A percentile compares a stretch with the other conserved stretches of the same genome.
phyloP scores from a whole-genome alignment of 2,329 filamentous ascomycete species.

The Nemania serpens region DNA sequence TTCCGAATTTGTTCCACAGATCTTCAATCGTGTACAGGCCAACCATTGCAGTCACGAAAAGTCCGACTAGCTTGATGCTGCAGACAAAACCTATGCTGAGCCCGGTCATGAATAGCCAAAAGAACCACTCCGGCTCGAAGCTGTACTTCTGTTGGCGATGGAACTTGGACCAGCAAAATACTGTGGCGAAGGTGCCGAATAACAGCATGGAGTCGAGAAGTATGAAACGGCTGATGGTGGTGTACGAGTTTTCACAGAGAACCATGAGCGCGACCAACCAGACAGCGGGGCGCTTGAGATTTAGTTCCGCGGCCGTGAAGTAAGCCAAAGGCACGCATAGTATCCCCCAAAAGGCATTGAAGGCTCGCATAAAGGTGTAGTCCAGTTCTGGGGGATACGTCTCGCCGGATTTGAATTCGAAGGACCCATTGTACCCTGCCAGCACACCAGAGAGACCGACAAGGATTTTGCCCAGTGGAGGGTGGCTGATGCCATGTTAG shows the following conservation, averaged over 20 bases:
- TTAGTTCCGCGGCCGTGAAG: constrained; percentile 89
- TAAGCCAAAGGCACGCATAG: constrained; percentile 93
- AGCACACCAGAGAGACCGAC: constrained; percentile 95
- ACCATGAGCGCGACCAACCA: constrained; percentile 98
- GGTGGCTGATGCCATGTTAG: constrained; percentile 52
- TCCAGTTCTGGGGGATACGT: constrained; percentile 91
- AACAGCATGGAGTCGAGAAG: constrained; percentile 98
- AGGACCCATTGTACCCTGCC: constrained; percentile 97
- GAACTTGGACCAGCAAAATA: constrained; percentile 97
- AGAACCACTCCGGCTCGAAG: constrained; percentile 90
- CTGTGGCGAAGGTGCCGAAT: constrained; percentile 97
- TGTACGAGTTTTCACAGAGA: constrained; percentile 98
- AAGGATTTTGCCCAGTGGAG: constrained; percentile 96
- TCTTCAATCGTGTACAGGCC: constrained; percentile 96
- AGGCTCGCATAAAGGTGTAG: constrained; percentile 98
- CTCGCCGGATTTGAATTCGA: constrained; percentile 99
- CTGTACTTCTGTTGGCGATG: constrained; percentile 84
- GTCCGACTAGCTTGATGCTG: constrained; percentile 97
- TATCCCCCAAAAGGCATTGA: constrained; percentile 94
- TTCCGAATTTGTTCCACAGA: constrained; percentile 96
- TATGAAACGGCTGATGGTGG: constrained; percentile 97
- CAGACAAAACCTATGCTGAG: constrained; percentile 97
- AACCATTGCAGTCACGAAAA: constrained; percentile 93
- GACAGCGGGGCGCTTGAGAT: constrained; percentile 82
- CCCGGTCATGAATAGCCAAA: constrained; percentile 92